Conservation (phyloP, 2,329 filamentous ascomycete species). For the Cladosporium sp. region DNA sequence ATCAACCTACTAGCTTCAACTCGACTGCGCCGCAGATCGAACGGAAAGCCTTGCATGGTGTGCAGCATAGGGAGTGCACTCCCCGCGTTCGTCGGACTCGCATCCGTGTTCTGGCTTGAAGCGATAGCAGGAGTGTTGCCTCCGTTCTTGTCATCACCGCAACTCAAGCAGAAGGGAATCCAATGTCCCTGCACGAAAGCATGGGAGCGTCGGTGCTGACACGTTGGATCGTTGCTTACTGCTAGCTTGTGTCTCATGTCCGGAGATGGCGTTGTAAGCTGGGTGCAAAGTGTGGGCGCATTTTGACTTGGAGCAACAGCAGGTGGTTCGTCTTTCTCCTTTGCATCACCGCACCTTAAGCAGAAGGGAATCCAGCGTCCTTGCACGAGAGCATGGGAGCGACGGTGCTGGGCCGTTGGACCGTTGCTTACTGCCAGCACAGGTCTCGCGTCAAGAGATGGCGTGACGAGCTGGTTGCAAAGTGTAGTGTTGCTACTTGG, state of each 20-base stretch:
- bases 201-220: not conserved
- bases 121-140: not conserved
- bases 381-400: not conserved
- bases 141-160: not conserved
- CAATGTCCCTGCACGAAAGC: not conserved
- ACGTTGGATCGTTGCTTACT: not conserved
- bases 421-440: not conserved
- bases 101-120: not conserved
- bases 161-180: not conserved
- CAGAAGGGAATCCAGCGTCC: not conserved
- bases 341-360: not conserved
- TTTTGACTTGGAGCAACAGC: not conserved
- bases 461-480: not conserved
- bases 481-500: not conserved
- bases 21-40: constrained; percentile 4
- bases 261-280: not conserved
- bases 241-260: not conserved
- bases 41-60: constrained; percentile 5
- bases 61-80: not conserved
- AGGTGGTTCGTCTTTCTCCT: not conserved
- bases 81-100: not conserved
- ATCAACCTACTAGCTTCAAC: constrained; percentile 1
- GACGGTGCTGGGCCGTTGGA: not conserved
- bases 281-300: not conserved
- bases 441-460: not conserved